Evolutionary conservation across 73 alveolate genomes (phyloP), one percentile per base, ranked within the genome.

Genomic region (Stentor coeruleus): DNA sequence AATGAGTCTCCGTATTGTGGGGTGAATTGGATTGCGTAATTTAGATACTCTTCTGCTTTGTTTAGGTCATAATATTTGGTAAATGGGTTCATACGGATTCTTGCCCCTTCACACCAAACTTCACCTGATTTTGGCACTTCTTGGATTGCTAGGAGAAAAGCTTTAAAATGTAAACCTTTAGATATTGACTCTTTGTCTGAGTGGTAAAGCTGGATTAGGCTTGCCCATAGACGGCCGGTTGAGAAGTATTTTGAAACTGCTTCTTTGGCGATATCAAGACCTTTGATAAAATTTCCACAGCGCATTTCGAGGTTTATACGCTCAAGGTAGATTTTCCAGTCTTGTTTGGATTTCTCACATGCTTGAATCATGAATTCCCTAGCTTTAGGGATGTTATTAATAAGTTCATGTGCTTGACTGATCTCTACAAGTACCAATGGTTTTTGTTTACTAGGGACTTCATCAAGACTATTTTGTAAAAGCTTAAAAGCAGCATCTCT

Each of bases 81-180:
- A 57, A 84, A 49, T 30, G 93, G 89, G 35, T 88, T 79, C 83
- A 90, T 49, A 35, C 77, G 81, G 26, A 90, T 73, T 40, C 96
- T 74, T 2, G 96, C 96, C 14, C 96, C 96, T 84, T 90, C 96
- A 41, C 96, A 90, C 96, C 96, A 90, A 33, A 90, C 96, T 73
- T 90, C 96, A 2, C 96, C 96, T 14, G 93, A 87, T 83, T 90
- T 90, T 4, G 96, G 96, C 30, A 90, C 90, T 60, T 90, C 92
- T 38, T 80, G 75, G 3, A 85, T 42, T 2, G 92, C 88, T 39
- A 60, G 58, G 6, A 83, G 55, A 77, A 90, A 90, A 11, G 87
- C 82, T 6, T 36, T 35, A 35, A 74, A 87, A 15, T 90, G 82
- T 20, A 74, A 30, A 26, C 83, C 75, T 38, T 59, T 59, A 20